A percentile compares a stretch with the other conserved stretches of the same genome.
phyloP scores from a whole-genome alignment of 768 basidiomycete species.

The Clavaria fumosa region DNA sequence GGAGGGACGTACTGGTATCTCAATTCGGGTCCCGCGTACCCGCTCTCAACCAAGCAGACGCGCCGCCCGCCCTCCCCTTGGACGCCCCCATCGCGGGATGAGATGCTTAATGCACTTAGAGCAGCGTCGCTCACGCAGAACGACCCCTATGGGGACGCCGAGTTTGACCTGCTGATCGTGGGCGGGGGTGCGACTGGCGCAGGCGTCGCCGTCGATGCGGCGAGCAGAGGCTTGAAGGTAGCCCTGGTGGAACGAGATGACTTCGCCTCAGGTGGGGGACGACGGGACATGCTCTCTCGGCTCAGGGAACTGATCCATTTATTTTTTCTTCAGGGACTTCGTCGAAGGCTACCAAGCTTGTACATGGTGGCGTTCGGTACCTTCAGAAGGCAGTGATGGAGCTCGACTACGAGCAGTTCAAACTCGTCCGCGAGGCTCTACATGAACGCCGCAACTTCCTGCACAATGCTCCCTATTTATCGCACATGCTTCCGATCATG shows the following conservation, averaged over 20 bases:
- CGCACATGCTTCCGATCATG: constrained; percentile 91
- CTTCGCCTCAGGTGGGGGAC: constrained; percentile 61
- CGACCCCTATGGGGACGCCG: constrained; percentile 19
- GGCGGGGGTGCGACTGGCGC: constrained; percentile 95
- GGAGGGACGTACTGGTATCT: constrained; percentile 58
- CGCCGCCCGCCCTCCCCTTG: constrained; percentile 66
- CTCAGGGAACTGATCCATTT: not conserved
- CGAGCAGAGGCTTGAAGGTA: constrained; percentile 79
- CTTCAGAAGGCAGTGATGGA: constrained; percentile 94
- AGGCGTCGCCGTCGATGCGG: constrained; percentile 93
- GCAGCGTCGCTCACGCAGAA: constrained; percentile 23
- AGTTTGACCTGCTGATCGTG: constrained; percentile 71
- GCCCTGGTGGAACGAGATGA: constrained; percentile 90
- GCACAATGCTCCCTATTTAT: constrained; percentile 89
- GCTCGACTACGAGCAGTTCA: constrained; percentile 92
- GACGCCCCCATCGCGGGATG: constrained; percentile 56
- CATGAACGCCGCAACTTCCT: constrained; percentile 89
- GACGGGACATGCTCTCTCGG: not conserved
- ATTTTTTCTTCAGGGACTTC: constrained; percentile 52
- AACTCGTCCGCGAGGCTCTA: constrained; percentile 89
- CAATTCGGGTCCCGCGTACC: constrained; percentile 58
- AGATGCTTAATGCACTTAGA: constrained; percentile 47
- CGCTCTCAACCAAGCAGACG: constrained; percentile 43
- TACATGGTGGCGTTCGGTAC: constrained; percentile 95
- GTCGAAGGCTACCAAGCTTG: constrained; percentile 94